Evolutionary conservation across 257 asterid genomes (phyloP).

Genomic region (Nicotiana undulata): DNA sequence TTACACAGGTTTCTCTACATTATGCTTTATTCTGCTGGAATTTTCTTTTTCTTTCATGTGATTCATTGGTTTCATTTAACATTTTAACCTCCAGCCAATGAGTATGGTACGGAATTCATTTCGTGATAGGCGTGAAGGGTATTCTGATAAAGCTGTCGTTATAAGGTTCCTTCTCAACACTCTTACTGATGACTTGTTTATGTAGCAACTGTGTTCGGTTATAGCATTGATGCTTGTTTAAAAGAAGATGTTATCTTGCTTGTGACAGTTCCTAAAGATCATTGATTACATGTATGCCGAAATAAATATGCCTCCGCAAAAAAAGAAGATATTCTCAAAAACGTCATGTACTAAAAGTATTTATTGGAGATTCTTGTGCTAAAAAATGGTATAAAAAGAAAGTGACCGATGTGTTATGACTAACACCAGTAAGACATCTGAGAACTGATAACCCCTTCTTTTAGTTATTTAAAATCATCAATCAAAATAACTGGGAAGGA

Average conservation of each 20-base stretch:
- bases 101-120: conserved; percentile 82
- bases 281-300: not conserved
- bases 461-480: not conserved
- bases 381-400: not conserved
- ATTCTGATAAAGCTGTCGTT: conserved; percentile 85
- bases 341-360: not conserved
- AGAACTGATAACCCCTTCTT: not conserved
- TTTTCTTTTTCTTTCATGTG: not conserved
- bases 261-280: not conserved
- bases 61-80: conserved; percentile 11
- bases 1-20: not conserved
- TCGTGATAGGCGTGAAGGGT: conserved; percentile 84
- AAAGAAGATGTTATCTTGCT: not conserved
- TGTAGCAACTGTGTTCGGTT: not conserved
- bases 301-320: not conserved
- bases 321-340: not conserved
- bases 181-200: conserved; percentile 1
- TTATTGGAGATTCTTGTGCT: not conserved
- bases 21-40: not conserved
- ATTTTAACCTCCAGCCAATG: conserved; percentile 53
- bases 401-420: not conserved
- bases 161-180: conserved; percentile 53
- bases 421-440: not conserved
- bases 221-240: not conserved
- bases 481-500: not conserved